Percentiles rank a stretch among this genome's conserved stretches.
phyloP scores from a whole-genome alignment of 2,329 filamentous ascomycete genomes.

The Albophoma yamanashiensis region DNA sequence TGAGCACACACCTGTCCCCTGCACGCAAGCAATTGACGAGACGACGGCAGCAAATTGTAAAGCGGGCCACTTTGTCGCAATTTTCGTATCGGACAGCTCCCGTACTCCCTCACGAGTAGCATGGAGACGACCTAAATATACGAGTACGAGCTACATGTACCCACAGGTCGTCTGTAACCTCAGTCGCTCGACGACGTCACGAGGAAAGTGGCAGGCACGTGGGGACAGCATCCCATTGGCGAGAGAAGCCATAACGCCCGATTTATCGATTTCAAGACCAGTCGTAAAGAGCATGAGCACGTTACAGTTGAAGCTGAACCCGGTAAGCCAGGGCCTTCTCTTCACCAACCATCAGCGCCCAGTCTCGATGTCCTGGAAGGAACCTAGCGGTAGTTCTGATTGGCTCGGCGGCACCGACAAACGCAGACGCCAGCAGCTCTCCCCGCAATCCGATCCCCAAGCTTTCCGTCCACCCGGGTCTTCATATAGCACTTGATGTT shows the following conservation, averaged over 20 bases:
- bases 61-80: background rate
- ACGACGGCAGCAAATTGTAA: background rate
- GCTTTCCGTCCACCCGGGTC: background rate
- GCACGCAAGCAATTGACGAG: background rate
- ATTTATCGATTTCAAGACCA: background rate
- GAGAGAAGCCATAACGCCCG: background rate
- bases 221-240: background rate
- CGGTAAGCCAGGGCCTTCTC: background rate
- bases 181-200: background rate
- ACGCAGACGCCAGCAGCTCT: background rate
- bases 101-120: background rate
- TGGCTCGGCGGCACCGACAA: background rate
- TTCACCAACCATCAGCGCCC: background rate
- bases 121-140: too few relatives aligned
- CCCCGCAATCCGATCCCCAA: background rate
- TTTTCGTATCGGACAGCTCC: background rate
- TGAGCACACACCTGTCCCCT: background rate
- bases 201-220: background rate
- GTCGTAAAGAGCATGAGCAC: background rate
- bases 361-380: background rate
- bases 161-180: too few relatives aligned
- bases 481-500: too few relatives aligned
- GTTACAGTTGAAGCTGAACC: background rate
- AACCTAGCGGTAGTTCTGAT: background rate
- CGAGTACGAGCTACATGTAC: too few relatives aligned